These are phyloP conservation scores for Arthrobotrys sphaeroides DNA, from an alignment of 2,329 filamentous ascomycete species.

Conservation along the genomic window DNA sequence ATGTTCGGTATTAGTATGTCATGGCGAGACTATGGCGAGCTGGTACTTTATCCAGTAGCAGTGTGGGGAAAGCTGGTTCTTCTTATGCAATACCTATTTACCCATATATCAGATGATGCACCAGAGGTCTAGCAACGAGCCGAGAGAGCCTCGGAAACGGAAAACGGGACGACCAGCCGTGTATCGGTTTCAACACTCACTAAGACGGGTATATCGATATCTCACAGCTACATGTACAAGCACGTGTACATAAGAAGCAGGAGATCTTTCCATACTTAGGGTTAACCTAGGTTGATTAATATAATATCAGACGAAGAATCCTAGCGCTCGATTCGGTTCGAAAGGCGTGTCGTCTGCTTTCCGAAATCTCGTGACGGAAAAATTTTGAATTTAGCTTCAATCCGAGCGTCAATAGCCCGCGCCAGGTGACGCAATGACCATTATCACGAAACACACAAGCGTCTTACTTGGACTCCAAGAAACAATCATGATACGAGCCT, in stretches of 20 bases:
- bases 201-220: neutral
- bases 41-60: neutral
- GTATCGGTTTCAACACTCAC: neutral
- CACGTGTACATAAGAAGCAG: slow-evolving; percentile 7
- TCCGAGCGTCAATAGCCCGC: neutral
- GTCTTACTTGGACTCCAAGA: neutral
- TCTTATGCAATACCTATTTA: slow-evolving; percentile 14
- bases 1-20: neutral
- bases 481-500: neutral
- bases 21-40: slow-evolving; percentile 22
- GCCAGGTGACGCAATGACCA: slow-evolving; percentile 33
- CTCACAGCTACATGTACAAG: neutral
- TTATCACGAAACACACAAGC: slow-evolving; percentile 31
- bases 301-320: slow-evolving; percentile 1
- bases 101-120: slow-evolving; percentile 14
- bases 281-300: neutral
- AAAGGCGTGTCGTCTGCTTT: neutral
- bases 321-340: neutral
- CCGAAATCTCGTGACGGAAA: slow-evolving; percentile 29
- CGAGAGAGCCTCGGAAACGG: slow-evolving; percentile 37
- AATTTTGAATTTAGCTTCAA: slow-evolving; percentile 4
- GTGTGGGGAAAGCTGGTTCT: neutral
- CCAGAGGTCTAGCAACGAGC: neutral
- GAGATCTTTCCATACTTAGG: neutral
- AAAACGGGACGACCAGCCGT: slow-evolving; percentile 48